Conservation (phyloP, 345 rosid genomes). For the Pistacia integerrima region DNA sequence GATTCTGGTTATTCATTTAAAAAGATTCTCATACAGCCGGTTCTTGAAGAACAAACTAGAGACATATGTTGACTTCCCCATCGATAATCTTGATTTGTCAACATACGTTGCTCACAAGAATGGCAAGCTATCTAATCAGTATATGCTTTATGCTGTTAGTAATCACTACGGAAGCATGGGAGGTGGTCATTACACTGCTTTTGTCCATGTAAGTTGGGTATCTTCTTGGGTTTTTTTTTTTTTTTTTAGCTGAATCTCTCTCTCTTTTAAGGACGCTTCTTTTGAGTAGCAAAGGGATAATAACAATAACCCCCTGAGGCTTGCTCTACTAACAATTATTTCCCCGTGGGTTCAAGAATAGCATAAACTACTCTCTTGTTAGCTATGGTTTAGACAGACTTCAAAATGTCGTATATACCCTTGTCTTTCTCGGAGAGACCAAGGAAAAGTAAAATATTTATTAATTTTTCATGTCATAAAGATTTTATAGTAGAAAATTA, state of each 20-base stretch:
- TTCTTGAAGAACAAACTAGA: conserved; percentile 90
- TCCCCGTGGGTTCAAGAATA: no score
- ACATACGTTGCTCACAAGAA: conserved; percentile 61
- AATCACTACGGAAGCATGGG: conserved; percentile 99
- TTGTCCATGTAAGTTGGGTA: conserved; percentile 81
- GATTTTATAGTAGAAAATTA: no score
- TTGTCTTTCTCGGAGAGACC: no score
- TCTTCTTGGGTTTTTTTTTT: conserved; percentile 5
- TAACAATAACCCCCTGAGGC: no score
- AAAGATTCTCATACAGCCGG: conserved; percentile 91
- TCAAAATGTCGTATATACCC: no score
- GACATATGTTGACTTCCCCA: conserved; percentile 88
- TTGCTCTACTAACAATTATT: no score
- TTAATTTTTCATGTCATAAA: no score
- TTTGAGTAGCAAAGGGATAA: no score
- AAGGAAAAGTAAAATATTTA: no score
- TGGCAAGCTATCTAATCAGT: conserved; percentile 52
- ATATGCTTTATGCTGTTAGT: conserved; percentile 92
- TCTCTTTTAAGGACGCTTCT: background rate
- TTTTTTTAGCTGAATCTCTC: background rate
- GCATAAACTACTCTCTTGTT: no score
- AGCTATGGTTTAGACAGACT: no score
- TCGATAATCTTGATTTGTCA: conserved; percentile 88
- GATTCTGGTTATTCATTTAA: conserved; percentile 89
- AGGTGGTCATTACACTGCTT: conserved; percentile 98